Percentiles rank a stretch among this genome's conserved stretches.
phyloP scores from a whole-genome alignment of 129 eudicot genomes.

The Saussurea involucrata region DNA sequence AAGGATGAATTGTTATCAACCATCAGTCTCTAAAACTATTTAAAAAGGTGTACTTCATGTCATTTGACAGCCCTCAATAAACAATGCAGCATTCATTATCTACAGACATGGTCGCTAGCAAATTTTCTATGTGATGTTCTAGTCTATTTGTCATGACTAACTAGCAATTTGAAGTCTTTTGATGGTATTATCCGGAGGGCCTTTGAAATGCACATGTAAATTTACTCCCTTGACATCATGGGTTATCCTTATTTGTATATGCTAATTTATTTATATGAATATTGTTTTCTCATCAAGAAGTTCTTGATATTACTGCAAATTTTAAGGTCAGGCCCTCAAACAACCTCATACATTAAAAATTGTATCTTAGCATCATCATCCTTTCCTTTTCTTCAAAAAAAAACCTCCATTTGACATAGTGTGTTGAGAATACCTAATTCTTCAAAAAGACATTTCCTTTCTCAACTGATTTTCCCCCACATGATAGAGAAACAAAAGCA shows the following conservation, averaged over 20 bases:
- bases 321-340: slow-evolving; percentile 8
- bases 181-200: not conserved
- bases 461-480: not conserved
- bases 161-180: slow-evolving; percentile 16
- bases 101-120: not conserved
- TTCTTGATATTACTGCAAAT: slow-evolving; percentile 1
- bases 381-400: not conserved
- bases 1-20: not conserved
- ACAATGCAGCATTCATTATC: not conserved
- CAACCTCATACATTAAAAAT: not conserved
- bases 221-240: slow-evolving; percentile 8
- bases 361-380: slow-evolving; percentile 3
- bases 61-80: not conserved
- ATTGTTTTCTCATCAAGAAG: not conserved
- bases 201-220: not conserved
- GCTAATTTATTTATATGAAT: not conserved
- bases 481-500: not conserved
- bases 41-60: not conserved
- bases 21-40: slow-evolving; percentile 2
- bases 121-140: not conserved
- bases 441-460: not conserved
- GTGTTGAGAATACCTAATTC: slow-evolving; percentile 1
- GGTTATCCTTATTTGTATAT: slow-evolving; percentile 13
- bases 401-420: not conserved
- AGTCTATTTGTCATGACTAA: slow-evolving; percentile 12